These are phyloP conservation scores for Narthecium ossifragum DNA, from an alignment of 106 monocot species.

Conservation along the genomic window DNA sequence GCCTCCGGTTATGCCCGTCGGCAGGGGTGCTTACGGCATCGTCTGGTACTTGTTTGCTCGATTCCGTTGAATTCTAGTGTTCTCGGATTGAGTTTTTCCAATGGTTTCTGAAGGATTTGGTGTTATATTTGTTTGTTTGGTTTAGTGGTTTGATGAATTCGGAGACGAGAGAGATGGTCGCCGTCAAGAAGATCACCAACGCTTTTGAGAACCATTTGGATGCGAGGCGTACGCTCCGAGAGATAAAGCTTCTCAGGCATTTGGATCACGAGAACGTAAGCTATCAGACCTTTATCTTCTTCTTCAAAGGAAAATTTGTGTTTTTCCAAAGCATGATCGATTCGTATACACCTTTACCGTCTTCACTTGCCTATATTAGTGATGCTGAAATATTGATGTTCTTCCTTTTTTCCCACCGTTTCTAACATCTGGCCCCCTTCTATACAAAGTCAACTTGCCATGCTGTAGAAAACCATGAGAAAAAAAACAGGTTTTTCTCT, in stretches of 20 bases:
- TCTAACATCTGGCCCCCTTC: too few relatives aligned
- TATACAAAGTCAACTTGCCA: too few relatives aligned
- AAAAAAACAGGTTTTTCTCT: too few relatives aligned
- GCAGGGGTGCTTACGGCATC: conserved; percentile 86
- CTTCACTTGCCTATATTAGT: too few relatives aligned
- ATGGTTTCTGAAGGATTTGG: neutral
- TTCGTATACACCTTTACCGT: too few relatives aligned
- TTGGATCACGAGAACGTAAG: conserved; percentile 79
- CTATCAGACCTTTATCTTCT: neutral
- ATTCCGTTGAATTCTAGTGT: neutral
- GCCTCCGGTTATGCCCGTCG: conserved; percentile 88
- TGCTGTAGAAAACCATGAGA: too few relatives aligned
- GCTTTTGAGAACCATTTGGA: conserved; percentile 70
- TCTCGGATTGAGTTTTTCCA: neutral
- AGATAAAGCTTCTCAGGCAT: conserved; percentile 63
- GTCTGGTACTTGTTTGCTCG: conserved; percentile 46
- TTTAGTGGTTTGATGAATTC: conserved; percentile 53
- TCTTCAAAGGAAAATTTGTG: too few relatives aligned
- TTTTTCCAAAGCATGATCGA: too few relatives aligned
- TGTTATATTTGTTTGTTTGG: neutral
- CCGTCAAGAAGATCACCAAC: conserved; percentile 75
- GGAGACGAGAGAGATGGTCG: conserved; percentile 63
- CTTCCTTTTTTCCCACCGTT: neutral
- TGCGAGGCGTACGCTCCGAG: conserved; percentile 61
- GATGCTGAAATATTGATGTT: neutral